Evolutionary conservation across 2,329 filamentous ascomycete genomes (phyloP).

Genomic region (Emergomyces pasteurianus): DNA sequence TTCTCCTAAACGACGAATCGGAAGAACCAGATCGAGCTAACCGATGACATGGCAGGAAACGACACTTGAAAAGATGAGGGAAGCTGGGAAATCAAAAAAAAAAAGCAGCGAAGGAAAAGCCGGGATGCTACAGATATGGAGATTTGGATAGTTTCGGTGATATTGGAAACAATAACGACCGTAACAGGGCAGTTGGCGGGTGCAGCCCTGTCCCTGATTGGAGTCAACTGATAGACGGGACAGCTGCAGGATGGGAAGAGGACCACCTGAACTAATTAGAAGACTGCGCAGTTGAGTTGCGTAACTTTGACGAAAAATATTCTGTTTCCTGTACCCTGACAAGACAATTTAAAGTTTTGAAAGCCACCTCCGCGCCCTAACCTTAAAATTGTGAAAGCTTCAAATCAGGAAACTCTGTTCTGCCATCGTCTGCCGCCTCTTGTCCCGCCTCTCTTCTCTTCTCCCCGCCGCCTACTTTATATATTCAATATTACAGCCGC

Average conservation of each 20-base stretch:
- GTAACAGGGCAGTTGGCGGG: background rate
- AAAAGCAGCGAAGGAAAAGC: background rate
- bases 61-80: background rate
- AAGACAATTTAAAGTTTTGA: no score
- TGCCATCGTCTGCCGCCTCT: background rate
- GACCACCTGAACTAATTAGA: background rate
- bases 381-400: background rate
- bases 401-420: background rate
- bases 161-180: background rate
- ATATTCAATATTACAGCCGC: background rate
- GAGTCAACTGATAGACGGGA: background rate
- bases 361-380: background rate
- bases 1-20: background rate
- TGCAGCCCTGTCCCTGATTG: background rate
- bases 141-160: background rate
- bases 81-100: background rate
- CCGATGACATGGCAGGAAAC: background rate
- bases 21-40: background rate
- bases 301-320: background rate
- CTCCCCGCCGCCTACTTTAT: background rate
- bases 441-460: background rate
- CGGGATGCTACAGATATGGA: background rate
- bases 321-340: no score
- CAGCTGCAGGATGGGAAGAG: background rate
- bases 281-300: background rate